Percentiles rank a stretch among this genome's conserved stretches.
phyloP scores from a whole-genome alignment of 208 protist species.

The Sergeia podlipaevii region DNA sequence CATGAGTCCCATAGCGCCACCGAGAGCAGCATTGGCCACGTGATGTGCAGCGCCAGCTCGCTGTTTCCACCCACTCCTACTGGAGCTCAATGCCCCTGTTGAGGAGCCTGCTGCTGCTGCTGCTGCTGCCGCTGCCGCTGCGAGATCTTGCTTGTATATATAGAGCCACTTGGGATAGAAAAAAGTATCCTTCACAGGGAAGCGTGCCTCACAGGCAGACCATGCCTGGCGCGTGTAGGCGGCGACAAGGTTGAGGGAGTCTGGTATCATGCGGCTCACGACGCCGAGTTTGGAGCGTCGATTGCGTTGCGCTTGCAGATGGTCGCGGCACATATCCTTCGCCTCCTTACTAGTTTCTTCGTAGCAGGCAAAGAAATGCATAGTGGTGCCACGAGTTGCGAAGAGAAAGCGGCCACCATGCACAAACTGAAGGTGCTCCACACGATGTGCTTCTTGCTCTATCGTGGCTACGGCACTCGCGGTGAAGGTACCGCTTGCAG shows the following conservation, averaged over 20 bases:
- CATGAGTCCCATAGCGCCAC: too few species aligned
- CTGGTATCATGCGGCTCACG: conserved; percentile 17
- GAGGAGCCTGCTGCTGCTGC: background rate
- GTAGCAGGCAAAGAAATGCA: conserved; percentile 21
- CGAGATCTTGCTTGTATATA: conserved; percentile 14
- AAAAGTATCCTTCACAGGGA: conserved; percentile 27
- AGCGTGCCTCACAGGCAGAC: conserved; percentile 41
- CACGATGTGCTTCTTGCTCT: background rate
- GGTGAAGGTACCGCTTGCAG: background rate
- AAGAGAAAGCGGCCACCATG: conserved; percentile 25
- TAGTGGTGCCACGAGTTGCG: conserved; percentile 18
- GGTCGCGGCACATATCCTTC: conserved; percentile 4
- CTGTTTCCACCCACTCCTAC: background rate
- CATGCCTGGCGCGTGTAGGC: conserved; percentile 46
- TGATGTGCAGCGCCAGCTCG: background rate
- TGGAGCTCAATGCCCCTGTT: background rate
- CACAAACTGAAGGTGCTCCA: conserved; percentile 38
- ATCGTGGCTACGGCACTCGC: background rate
- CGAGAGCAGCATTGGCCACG: background rate
- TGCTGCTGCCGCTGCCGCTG: background rate
- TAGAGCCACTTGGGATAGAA: conserved; percentile 54
- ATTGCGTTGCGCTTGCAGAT: conserved; percentile 21
- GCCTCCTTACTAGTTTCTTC: conserved; percentile 5
- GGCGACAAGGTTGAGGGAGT: conserved; percentile 11
- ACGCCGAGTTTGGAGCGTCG: conserved; percentile 18